Conservation (phyloP, 352 stramenopile species). For the Globisporangium recalcitrans region DNA sequence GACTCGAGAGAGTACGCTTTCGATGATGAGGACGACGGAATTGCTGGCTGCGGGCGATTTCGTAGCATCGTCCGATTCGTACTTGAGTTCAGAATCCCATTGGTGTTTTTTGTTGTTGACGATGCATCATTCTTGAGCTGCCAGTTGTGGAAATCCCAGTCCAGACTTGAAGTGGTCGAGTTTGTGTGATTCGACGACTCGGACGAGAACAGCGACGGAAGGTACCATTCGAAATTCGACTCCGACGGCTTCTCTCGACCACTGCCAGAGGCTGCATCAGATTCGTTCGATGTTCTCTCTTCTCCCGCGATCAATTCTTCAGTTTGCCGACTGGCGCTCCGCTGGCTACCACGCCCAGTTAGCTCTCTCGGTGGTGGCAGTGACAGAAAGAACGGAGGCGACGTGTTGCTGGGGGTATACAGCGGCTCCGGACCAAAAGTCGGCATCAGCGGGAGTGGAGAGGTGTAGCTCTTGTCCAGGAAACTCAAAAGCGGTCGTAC, state of each 20-base stretch:
- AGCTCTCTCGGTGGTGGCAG: constrained; percentile 29
- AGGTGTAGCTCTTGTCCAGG: constrained; percentile 32
- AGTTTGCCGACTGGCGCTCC: constrained; percentile 7
- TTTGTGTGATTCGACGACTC: constrained; percentile 52
- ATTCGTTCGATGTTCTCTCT: constrained; percentile 18
- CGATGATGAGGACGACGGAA: constrained; percentile 22
- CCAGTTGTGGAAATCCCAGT: constrained; percentile 79
- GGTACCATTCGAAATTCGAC: constrained; percentile 68
- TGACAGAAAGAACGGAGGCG: constrained; percentile 50
- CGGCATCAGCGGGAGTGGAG: constrained; percentile 25
- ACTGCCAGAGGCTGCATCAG: constrained; percentile 5
- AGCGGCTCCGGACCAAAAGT: constrained; percentile 43
- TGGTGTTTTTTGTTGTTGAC: constrained; percentile 2
- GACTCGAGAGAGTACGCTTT: constrained; percentile 55
- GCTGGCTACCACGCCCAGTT: neutral
- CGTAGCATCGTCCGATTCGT: constrained; percentile 1
- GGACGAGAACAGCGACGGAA: constrained; percentile 71
- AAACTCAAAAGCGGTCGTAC: constrained; percentile 28
- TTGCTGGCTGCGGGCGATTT: constrained; percentile 10
- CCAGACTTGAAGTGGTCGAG: constrained; percentile 47
- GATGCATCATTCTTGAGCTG: constrained; percentile 19
- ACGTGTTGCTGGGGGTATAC: constrained; percentile 27
- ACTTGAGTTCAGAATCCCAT: neutral
- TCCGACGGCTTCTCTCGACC: constrained; percentile 24
- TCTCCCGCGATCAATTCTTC: constrained; percentile 20